Evolutionary conservation across 2,329 filamentous ascomycete genomes (phyloP).

Genomic region (Monilinia laxa): DNA sequence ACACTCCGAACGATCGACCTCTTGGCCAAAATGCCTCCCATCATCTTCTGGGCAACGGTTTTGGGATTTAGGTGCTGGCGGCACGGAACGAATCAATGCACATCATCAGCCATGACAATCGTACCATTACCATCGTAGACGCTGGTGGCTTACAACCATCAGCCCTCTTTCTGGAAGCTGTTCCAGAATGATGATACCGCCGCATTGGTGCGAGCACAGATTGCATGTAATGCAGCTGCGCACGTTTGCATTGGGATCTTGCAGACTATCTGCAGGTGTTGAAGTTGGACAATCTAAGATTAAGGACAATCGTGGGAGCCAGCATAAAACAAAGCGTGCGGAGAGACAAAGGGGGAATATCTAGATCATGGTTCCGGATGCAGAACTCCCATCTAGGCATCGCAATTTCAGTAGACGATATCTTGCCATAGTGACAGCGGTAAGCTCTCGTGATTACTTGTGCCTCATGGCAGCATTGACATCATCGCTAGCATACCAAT

Average conservation of each 20-base stretch:
- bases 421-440: neutral
- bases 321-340: too few species aligned
- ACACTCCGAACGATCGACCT: neutral
- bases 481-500: neutral
- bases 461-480: neutral
- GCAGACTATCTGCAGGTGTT: neutral
- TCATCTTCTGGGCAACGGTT: neutral
- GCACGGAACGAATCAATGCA: neutral
- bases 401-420: neutral
- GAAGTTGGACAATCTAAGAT: neutral
- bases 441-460: neutral
- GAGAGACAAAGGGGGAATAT: neutral
- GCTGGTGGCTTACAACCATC: neutral
- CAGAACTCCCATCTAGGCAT: too few species aligned
- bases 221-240: neutral
- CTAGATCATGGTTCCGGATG: neutral
- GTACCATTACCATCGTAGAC: neutral
- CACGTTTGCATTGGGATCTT: neutral
- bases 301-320: neutral
- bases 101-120: neutral
- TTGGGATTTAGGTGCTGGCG: neutral
- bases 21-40: neutral
- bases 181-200: neutral
- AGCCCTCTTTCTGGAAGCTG: neutral
- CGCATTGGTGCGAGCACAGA: neutral